Evolutionary conservation across 140 eudicot genomes (phyloP).

Genomic region (Eryngium alpinum): DNA sequence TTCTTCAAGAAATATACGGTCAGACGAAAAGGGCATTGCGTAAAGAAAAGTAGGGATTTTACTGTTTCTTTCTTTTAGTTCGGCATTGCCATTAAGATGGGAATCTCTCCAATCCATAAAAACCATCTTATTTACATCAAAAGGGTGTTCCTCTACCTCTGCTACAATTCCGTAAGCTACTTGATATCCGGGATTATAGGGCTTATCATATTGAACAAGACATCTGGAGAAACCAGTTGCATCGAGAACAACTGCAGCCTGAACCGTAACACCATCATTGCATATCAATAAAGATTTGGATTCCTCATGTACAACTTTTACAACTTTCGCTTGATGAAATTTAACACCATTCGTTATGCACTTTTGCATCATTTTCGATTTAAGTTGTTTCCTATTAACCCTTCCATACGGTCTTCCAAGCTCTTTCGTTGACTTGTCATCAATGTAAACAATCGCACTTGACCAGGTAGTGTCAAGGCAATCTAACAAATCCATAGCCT

Average conservation of each 20-base stretch:
- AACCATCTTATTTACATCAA: constrained; percentile 84
- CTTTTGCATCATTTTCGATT: constrained; percentile 88
- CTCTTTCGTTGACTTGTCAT: constrained; percentile 54
- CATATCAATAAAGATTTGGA: constrained; percentile 71
- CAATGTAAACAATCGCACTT: constrained; percentile 74
- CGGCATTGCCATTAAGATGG: constrained; percentile 51
- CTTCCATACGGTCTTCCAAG: constrained; percentile 86
- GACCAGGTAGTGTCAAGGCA: constrained; percentile 97
- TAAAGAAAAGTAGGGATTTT: constrained; percentile 87
- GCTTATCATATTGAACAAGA: constrained; percentile 86
- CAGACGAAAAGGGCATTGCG: constrained; percentile 93
- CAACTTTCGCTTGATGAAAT: constrained; percentile 88
- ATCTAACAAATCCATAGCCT: constrained; percentile 92
- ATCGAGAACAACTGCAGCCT: constrained; percentile 93
- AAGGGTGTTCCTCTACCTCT: constrained; percentile 96
- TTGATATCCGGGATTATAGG: constrained; percentile 96
- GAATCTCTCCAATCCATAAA: constrained; percentile 99
- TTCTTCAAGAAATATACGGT: constrained; percentile 81
- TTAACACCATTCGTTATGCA: constrained; percentile 84
- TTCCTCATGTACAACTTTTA: constrained; percentile 87
- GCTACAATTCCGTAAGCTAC: constrained; percentile 94
- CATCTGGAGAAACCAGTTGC: constrained; percentile 95
- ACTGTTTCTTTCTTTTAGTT: constrained; percentile 57
- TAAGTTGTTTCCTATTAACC: constrained; percentile 82
- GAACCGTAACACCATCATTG: constrained; percentile 80